Evolutionary conservation across 129 eudicot genomes (phyloP), one percentile per base, ranked within the genome.

Genomic region (Mikania micrantha): DNA sequence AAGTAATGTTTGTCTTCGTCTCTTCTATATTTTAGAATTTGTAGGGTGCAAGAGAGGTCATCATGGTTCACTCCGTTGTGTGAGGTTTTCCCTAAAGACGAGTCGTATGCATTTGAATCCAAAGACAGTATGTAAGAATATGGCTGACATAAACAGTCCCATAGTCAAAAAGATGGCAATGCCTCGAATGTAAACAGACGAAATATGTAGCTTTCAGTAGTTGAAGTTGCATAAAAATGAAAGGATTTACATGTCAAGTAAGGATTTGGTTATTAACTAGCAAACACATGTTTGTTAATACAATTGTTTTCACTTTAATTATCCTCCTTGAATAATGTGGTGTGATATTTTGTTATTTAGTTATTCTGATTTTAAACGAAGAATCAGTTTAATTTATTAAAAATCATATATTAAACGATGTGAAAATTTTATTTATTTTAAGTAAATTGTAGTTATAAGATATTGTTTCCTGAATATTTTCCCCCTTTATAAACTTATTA

Each of bases 41-140:
- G 45, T 72, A 90, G 97, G 82, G 28, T 84, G 91, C 83, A 87
- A 87, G 77, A 90, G 87, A 81, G 97, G 97, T 64, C 97, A 90
- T 80, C 97, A 87, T 58, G 97, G 97, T 64, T 95, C 97, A 0
- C 91, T 90, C 4, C 97, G 87, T 49, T 90, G 89, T 57, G 85
- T 87, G 39, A 83, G 95, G 66, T 90, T 90, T 64, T 77, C 91
- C 97, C 91, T 0, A 91, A 91, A 12, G 97, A 95, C 34, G 97
- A 90, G 66, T 87, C 97, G 2, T 90, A 84, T 73, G 95, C 97
- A 20, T 90, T 95, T 1, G 97, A 95, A 22, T 90, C 97, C 0
- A 91, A 90, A 79, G 97, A 90, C 19, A 91, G 97, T 24, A 90
- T 69, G 82, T 90, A 28, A 80, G 97, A 69, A 90, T 90, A 80